These are phyloP conservation scores for Microcyclosporella mali DNA, from an alignment of 2,329 filamentous ascomycete species.

Conservation along the genomic window DNA sequence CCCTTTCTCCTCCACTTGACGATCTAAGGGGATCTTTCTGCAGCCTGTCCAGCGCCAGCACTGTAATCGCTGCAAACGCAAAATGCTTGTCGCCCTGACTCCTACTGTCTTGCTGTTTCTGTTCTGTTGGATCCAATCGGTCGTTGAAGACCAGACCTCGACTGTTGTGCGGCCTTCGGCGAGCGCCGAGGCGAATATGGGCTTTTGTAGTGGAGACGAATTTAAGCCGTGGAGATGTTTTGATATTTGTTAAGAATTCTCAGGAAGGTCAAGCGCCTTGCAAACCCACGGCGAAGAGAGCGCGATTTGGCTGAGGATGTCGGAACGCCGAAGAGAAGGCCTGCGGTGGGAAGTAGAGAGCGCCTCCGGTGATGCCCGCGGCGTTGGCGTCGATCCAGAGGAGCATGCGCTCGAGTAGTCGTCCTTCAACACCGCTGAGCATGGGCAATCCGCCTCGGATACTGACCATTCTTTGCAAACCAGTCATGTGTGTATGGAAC, in stretches of 20 bases:
- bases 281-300: constrained; percentile 15
- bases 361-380: constrained; percentile 18
- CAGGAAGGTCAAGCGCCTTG: background rate
- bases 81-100: constrained; percentile 1
- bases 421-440: constrained; percentile 39
- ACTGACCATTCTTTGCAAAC: constrained; percentile 38
- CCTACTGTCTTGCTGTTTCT: constrained; percentile 1
- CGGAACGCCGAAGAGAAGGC: constrained; percentile 14
- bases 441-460: constrained; percentile 41
- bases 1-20: too few relatives aligned
- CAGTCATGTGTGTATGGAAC: constrained; percentile 46
- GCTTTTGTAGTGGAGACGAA: too few relatives aligned
- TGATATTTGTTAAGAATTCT: too few relatives aligned
- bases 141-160: background rate
- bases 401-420: constrained; percentile 41
- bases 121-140: background rate
- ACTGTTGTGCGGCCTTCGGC: too few relatives aligned
- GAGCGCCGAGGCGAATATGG: background rate
- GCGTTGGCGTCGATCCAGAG: constrained; percentile 44
- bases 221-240: background rate
- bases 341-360: constrained; percentile 26
- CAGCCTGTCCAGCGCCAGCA: constrained; percentile 9
- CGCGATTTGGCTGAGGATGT: constrained; percentile 16
- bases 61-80: constrained; percentile 4
- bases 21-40: too few relatives aligned